Percentiles rank a stretch among this genome's conserved stretches.
Evolutionary conservation across 305 asterid species (phyloP).

Genomic region (Nicotiana rustica): DNA sequence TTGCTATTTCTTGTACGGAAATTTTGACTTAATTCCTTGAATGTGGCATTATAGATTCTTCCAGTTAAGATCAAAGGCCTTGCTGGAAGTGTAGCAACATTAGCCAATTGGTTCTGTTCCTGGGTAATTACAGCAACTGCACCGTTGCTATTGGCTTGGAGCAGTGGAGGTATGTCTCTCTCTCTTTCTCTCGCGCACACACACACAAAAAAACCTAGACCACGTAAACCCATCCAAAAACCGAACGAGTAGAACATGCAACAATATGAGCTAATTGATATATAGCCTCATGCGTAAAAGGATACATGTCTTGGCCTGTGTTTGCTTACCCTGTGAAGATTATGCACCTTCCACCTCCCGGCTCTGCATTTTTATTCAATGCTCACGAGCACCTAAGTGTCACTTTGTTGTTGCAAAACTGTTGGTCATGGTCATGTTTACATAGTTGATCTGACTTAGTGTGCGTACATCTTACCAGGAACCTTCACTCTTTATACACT

Average conservation of each 20-base stretch:
- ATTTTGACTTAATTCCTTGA: not conserved
- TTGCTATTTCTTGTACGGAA: not conserved
- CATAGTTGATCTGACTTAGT: not conserved
- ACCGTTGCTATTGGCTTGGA: constrained; percentile 82
- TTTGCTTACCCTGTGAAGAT: not conserved
- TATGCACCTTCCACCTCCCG: not conserved
- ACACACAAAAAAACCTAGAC: not conserved
- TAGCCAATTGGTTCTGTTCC: constrained; percentile 72
- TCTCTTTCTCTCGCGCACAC: not conserved
- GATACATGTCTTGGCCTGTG: not conserved
- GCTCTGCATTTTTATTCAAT: not conserved
- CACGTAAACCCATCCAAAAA: not conserved
- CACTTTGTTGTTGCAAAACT: not conserved
- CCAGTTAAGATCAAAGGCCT: constrained; percentile 90
- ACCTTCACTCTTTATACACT: constrained; percentile 67
- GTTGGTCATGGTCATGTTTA: not conserved
- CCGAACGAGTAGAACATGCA: not conserved
- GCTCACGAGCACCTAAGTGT: not conserved
- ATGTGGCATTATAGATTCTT: constrained; percentile 64
- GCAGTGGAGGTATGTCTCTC: constrained; percentile 72
- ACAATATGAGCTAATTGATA: constrained; percentile 2
- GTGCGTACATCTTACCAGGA: constrained; percentile 51
- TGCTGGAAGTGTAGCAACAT: constrained; percentile 85
- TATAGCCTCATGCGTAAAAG: not conserved
- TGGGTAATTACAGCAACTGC: constrained; percentile 82